phyloP scores from a whole-genome alignment of 2,329 filamentous ascomycete genomes.

The Botrytis sinoallii region DNA sequence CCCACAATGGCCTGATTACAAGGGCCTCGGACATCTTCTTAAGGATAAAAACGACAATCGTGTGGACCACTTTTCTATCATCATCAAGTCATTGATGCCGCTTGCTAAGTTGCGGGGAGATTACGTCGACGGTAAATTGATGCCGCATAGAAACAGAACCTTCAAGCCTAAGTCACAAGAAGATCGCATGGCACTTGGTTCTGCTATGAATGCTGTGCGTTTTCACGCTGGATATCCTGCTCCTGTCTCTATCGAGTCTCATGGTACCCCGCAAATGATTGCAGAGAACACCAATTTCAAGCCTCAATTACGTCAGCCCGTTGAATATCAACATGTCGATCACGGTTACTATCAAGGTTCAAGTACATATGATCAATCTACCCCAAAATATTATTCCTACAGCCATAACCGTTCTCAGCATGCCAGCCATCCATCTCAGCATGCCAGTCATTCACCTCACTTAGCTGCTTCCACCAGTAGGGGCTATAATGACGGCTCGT shows the following conservation, averaged over 20 bases:
- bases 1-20: not conserved
- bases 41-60: not conserved
- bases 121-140: not conserved
- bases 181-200: conserved; percentile 4
- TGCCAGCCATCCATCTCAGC: not conserved
- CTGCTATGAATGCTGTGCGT: not conserved
- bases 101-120: conserved; percentile 5
- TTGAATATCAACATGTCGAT: not conserved
- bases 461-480: not conserved
- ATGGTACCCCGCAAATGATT: not conserved
- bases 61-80: not conserved
- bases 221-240: conserved; percentile 8
- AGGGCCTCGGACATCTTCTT: not conserved
- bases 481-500: not conserved
- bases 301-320: too few relatives aligned
- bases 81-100: conserved; percentile 3
- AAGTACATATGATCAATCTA: not conserved
- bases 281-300: not conserved
- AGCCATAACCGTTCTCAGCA: not conserved
- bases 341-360: not conserved
- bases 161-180: not conserved
- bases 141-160: not conserved
- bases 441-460: not conserved
- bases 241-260: not conserved
- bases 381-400: not conserved